These are phyloP conservation scores for Ascochyta rabiei DNA, from an alignment of 2,329 filamentous ascomycete species.

Conservation along the genomic window DNA sequence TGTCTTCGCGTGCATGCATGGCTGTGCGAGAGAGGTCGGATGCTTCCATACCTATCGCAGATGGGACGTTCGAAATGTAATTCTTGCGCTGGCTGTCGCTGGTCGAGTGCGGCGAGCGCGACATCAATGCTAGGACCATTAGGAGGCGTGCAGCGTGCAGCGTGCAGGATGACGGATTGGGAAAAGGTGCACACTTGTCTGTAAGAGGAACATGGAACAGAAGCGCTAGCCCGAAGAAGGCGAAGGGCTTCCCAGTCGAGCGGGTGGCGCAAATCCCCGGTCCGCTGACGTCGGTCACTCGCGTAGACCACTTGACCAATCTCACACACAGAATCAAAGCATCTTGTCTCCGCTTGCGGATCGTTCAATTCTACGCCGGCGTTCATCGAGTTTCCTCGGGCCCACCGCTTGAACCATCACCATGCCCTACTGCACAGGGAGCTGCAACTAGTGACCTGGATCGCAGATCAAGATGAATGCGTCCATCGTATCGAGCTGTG, in stretches of 20 bases:
- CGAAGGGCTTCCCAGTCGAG: background rate
- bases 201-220: background rate
- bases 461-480: conserved; percentile 2
- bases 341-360: background rate
- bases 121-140: background rate
- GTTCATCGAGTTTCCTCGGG: background rate
- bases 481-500: no score
- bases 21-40: no score
- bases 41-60: background rate
- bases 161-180: background rate
- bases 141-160: background rate
- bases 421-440: background rate
- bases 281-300: background rate
- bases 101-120: background rate
- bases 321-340: background rate
- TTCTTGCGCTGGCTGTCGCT: background rate
- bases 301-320: background rate
- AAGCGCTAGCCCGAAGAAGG: background rate
- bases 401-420: background rate
- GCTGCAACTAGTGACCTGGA: background rate
- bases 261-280: background rate
- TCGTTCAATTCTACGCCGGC: background rate
- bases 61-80: no score
- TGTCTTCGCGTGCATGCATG: no score
- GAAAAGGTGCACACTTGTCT: background rate